Evolutionary conservation across 2,329 filamentous ascomycete species (phyloP), one percentile per base, ranked within the genome.

Genomic region (Botrytis sinoallii): DNA sequence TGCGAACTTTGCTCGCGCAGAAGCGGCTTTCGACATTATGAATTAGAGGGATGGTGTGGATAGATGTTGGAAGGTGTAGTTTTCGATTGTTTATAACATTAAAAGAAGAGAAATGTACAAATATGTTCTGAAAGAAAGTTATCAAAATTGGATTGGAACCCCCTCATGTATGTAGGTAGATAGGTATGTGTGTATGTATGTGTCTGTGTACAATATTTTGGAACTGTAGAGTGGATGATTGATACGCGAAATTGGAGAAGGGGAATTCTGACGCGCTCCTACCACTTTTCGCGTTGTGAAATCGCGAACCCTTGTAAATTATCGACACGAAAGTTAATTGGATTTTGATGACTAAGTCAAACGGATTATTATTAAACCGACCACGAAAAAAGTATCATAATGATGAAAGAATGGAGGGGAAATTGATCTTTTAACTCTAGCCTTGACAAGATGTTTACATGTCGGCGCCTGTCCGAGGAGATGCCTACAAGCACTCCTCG

Each of bases 1-100:
- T 70, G 93, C 94, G 80, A 91, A 86, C 84, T 86, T 89, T 77
- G 85, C 73, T 73, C 79, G 76, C 71, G 79, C 74, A 74, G 72
- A 75, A 48, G 78, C 74, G 44, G 80, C 77, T 77, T 81, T 82
- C 42, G 81, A 79, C 81, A 82, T 81, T 32, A 65, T 80, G 75
- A 74, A 70, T 52, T 63, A 67, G 63, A 35, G 10, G 42, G 69
- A 59, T 2, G 42, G 68, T 63, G 32, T 73, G 25, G 44, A 32
- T 10, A 35, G 29, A 40, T 77, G 35, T 65, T 75, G 46, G 35
- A 8, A 67, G n/a, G 48, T 7, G 4, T 6, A 12, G 3, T 32
- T 57, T 29, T 38, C 55, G 10, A 12, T 57, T 57, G 38, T 25
- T 38, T 69, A 57, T 44, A 69, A 32, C n/a, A 57, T 57, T 42